Percentiles rank a stretch among this genome's conserved stretches.
Evolutionary conservation across 1,284 basidiomycete genomes (phyloP).

Genomic region (Pholiota adiposa): DNA sequence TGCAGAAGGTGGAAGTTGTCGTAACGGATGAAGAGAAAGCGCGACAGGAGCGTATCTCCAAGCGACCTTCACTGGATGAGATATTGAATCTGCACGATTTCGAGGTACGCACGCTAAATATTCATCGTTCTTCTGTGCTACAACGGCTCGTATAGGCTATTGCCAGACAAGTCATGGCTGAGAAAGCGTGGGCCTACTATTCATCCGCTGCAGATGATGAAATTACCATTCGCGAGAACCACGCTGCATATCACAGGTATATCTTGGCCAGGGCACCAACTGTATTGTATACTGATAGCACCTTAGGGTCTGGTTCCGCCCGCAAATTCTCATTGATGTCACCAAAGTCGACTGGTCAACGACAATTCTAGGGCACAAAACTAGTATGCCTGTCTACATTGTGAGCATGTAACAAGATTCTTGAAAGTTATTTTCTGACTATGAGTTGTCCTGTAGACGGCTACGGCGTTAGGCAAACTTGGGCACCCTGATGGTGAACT

Average conservation of each 20-base stretch:
- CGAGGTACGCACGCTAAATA: slow-evolving; percentile 53
- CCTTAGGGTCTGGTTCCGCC: slow-evolving; percentile 89
- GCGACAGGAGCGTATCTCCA: slow-evolving; percentile 53
- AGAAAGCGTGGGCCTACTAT: slow-evolving; percentile 91
- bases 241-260: slow-evolving; percentile 82
- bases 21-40: slow-evolving; percentile 66
- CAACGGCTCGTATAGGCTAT: slow-evolving; percentile 53
- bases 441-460: too few relatives aligned
- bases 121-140: background rate
- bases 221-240: slow-evolving; percentile 88
- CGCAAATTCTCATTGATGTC: slow-evolving; percentile 86
- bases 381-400: slow-evolving; percentile 83
- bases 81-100: slow-evolving; percentile 92
- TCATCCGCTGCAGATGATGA: slow-evolving; percentile 89
- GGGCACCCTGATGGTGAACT: slow-evolving; percentile 94
- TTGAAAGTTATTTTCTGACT: too few relatives aligned
- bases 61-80: slow-evolving; percentile 73
- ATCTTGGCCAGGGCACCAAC: background rate
- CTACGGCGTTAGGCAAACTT: slow-evolving; percentile 73
- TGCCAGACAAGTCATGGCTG: slow-evolving; percentile 72
- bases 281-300: background rate
- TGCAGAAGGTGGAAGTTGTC: slow-evolving; percentile 57
- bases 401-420: slow-evolving; percentile 30
- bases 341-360: slow-evolving; percentile 83
- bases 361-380: slow-evolving; percentile 74